Base-by-base conservation (phyloP, 1,284 basidiomycete species). In the Sporisorium exsertum region DNA sequence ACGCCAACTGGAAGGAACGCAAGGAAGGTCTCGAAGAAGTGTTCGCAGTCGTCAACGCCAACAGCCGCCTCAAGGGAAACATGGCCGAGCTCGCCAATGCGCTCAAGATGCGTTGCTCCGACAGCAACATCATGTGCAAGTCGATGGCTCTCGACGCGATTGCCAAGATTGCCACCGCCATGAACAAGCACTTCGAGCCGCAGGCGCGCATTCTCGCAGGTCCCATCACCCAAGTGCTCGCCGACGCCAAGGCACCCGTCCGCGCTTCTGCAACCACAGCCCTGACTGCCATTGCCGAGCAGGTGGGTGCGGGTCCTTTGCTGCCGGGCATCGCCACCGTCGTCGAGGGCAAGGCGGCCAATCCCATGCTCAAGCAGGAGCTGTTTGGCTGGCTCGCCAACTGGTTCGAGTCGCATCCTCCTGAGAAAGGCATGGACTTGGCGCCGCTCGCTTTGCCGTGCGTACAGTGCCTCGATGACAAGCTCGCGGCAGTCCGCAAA, bases 161-260 rank as follows among this genome's bases (percentile, higher is more conserved):
- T 58, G 89, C 91, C 45, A 92, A 94, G 52, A 92, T 99, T 69
- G 94, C 97, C 2, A 90, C 89, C 0, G 95, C 94, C 1, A 97
- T 99, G 94, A 94, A 94, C 54, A 94, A 92, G 82, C 90, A 93
- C 0, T 99, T 99, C 83, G 96, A 99, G 79, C 95, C 93, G 84
- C 90, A 96, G 78, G 89, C 90, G 5, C 91, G 91, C 27, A 88
- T 93, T 52, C 92, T 95, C 77, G 90, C 91, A 12, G 87, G 91
- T 0, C 91, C 95, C 0, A 89, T 98, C 10, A 91, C 92, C 2
- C 92, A 92, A 26, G 94, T 95, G 6, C 89, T 98, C 7, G 90
- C 95, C 8, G 97, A 99, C 84, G 94, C 96, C 85, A 99, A 99
- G 86, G 91, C 92, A 2, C 91, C 91, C 7, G 92, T 95, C 40